Evolutionary conservation across 1,139 yeast genomes (phyloP).

Genomic region (Yamadazyma epiphylla): DNA sequence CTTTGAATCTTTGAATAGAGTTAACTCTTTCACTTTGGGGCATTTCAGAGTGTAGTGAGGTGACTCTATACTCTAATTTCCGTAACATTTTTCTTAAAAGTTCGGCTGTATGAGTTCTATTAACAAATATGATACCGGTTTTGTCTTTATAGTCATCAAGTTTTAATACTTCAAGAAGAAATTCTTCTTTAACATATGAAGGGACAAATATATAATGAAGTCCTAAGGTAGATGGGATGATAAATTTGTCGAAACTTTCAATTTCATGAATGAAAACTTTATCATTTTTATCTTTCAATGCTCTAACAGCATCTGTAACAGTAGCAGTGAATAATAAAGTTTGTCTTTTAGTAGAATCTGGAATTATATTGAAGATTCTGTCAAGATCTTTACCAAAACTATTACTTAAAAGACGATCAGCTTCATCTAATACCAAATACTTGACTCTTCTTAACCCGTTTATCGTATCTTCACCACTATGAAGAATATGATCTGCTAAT

Average conservation of each 20-base stretch:
- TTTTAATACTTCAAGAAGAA: slow-evolving; percentile 64
- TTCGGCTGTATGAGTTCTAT: slow-evolving; percentile 88
- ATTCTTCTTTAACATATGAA: slow-evolving; percentile 86
- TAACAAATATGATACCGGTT: slow-evolving; percentile 84
- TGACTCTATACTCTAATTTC: slow-evolving; percentile 70
- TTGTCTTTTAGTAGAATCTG: slow-evolving; percentile 70
- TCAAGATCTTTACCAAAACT: slow-evolving; percentile 80
- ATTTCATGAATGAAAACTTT: slow-evolving; percentile 77
- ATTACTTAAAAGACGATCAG: slow-evolving; percentile 82
- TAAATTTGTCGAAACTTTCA: slow-evolving; percentile 65
- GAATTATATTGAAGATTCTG: slow-evolving; percentile 68
- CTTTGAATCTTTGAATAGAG: slow-evolving; percentile 87
- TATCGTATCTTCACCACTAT: slow-evolving; percentile 86
- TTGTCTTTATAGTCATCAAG: slow-evolving; percentile 59
- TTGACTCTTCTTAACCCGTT: slow-evolving; percentile 73
- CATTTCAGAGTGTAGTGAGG: slow-evolving; percentile 93
- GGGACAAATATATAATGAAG: slow-evolving; percentile 63
- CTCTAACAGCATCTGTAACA: slow-evolving; percentile 85
- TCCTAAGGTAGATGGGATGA: slow-evolving; percentile 71
- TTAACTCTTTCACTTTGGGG: slow-evolving; percentile 89
- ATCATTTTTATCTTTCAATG: slow-evolving; percentile 66
- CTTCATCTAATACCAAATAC: slow-evolving; percentile 90
- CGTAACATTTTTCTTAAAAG: slow-evolving; percentile 71
- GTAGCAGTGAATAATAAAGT: slow-evolving; percentile 94
- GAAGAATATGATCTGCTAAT: slow-evolving; percentile 84